Evolutionary conservation across 2,329 filamentous ascomycete genomes (phyloP).

Genomic region (Ceratocystiopsis minuta): DNA sequence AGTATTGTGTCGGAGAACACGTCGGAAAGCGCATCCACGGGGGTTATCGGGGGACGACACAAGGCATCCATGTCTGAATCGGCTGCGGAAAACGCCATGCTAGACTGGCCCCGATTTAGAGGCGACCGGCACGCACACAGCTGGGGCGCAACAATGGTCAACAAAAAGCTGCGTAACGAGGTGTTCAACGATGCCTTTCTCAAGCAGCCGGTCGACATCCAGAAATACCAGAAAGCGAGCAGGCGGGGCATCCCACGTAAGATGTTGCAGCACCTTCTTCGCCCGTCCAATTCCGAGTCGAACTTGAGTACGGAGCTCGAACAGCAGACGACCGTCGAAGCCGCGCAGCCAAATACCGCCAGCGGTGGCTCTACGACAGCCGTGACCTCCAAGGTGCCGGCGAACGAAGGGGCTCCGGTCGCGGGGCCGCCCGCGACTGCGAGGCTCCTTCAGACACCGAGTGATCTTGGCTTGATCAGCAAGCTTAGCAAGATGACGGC

Average conservation of each 20-base stretch:
- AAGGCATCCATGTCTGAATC: neutral
- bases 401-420: no score
- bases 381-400: no score
- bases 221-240: constrained; percentile 49
- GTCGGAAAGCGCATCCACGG: neutral
- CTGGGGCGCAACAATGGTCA: constrained; percentile 87
- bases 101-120: no score
- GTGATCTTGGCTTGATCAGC: constrained; percentile 3
- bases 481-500: no score
- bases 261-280: constrained; percentile 25
- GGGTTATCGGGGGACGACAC: neutral
- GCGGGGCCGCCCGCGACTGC: neutral
- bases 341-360: neutral
- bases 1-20: no score
- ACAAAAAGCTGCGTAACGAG: constrained; percentile 71
- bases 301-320: constrained; percentile 13
- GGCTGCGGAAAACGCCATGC: neutral
- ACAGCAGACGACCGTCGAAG: constrained; percentile 1
- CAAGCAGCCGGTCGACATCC: constrained; percentile 64
- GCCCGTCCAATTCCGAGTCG: constrained; percentile 27
- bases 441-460: constrained; percentile 3
- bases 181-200: constrained; percentile 85
- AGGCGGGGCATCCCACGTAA: constrained; percentile 45
- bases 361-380: no score
- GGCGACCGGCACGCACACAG: constrained; percentile 38